These are phyloP conservation scores for Malus fusca DNA, from an alignment of 306 rosid genomes.

Conservation along the genomic window DNA sequence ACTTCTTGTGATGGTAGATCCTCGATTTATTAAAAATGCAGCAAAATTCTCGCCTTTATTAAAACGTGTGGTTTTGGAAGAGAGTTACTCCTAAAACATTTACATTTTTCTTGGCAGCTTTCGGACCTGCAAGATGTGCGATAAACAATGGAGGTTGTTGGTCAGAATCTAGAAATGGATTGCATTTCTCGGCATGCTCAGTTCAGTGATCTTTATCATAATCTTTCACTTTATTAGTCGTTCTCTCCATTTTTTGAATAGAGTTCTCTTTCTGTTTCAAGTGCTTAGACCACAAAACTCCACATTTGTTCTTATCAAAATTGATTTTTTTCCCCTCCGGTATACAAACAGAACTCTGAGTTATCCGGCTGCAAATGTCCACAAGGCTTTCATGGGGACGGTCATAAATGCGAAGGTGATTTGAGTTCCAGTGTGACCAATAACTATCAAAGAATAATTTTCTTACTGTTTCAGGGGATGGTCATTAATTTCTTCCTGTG, in stretches of 20 bases:
- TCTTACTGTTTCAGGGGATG: neutral
- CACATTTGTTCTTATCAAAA: slow-evolving; percentile 12
- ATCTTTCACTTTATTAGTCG: slow-evolving; percentile 1
- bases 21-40: neutral
- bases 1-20: slow-evolving; percentile 62
- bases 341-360: slow-evolving; percentile 40
- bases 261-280: neutral
- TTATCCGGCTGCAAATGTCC: slow-evolving; percentile 73
- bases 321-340: neutral
- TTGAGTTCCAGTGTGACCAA: slow-evolving; percentile 4
- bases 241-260: neutral
- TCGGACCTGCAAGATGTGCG: slow-evolving; percentile 87
- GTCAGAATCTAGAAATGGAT: slow-evolving; percentile 48
- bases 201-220: slow-evolving; percentile 53
- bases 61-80: neutral
- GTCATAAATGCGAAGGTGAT: slow-evolving; percentile 65
- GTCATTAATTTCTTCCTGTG: neutral
- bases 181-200: slow-evolving; percentile 76
- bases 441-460: neutral
- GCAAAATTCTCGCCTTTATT: neutral
- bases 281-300: neutral
- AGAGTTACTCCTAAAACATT: neutral
- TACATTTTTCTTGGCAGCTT: slow-evolving; percentile 47
- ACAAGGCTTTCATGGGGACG: slow-evolving; percentile 59
- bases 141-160: slow-evolving; percentile 88